Percentiles rank a stretch among this genome's conserved stretches.
These are phyloP conservation scores for Astragalus membranaceus DNA, from an alignment of 306 rosid genomes.

Conservation along the genomic window DNA sequence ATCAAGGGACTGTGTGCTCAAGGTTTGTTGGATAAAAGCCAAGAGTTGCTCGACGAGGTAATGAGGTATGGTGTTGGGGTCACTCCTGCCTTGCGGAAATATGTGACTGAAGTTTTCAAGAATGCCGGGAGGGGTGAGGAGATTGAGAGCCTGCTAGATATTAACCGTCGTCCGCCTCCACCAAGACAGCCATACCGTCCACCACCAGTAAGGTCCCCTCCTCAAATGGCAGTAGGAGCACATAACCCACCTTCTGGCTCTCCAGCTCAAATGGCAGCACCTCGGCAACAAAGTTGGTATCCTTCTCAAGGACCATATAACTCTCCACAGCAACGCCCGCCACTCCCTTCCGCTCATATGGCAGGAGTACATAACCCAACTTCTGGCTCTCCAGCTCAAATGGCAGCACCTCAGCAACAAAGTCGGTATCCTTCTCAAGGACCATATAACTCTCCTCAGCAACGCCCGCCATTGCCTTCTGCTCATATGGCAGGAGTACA, in stretches of 20 bases:
- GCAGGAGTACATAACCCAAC: constrained; percentile 6
- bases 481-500: constrained; percentile 28
- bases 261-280: constrained; percentile 29
- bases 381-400: constrained; percentile 26
- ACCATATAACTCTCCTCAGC: neutral
- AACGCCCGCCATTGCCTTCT: constrained; percentile 13
- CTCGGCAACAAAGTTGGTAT: neutral
- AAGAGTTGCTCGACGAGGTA: constrained; percentile 55
- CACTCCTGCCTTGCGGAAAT: constrained; percentile 52
- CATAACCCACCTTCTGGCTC: constrained; percentile 17
- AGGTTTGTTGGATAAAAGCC: constrained; percentile 48
- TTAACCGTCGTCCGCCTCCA: constrained; percentile 35
- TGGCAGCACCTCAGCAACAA: constrained; percentile 3
- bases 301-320: no score
- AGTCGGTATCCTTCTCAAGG: no score
- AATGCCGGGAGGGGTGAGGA: constrained; percentile 65
- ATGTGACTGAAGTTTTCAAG: constrained; percentile 41
- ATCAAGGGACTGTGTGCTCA: constrained; percentile 73
- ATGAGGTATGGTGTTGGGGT: constrained; percentile 77
- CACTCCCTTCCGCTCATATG: constrained; percentile 30
- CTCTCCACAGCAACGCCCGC: neutral
- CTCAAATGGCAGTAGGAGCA: constrained; percentile 23
- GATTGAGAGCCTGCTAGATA: constrained; percentile 54
- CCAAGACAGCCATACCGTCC: constrained; percentile 35
- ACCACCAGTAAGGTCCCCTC: constrained; percentile 23